phyloP scores from a whole-genome alignment of 208 protist genomes.

The Trypanosoma melophagium region DNA sequence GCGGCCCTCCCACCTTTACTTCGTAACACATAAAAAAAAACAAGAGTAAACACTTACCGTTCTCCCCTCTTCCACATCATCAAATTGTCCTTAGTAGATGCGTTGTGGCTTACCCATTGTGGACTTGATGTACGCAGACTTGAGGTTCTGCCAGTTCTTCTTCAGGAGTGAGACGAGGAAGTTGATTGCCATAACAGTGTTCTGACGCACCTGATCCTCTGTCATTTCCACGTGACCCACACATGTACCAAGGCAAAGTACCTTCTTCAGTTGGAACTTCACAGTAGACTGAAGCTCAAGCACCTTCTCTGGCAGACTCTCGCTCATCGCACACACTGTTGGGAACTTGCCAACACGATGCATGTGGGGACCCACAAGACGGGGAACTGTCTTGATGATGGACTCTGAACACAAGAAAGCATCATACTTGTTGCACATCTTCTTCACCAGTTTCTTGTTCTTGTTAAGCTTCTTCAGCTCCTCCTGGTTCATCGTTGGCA shows the following conservation, averaged over 20 bases:
- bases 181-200: constrained; percentile 98
- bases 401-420: constrained; percentile 97
- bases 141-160: constrained; percentile 99
- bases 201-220: constrained; percentile 94
- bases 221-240: constrained; percentile 97
- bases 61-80: background rate
- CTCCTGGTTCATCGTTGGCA: constrained; percentile 96
- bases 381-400: constrained; percentile 97
- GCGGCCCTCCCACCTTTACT: background rate
- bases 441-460: constrained; percentile 99
- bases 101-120: constrained; percentile 98
- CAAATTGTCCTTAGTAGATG: too few relatives aligned
- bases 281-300: constrained; percentile 94
- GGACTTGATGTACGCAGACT: constrained; percentile 98
- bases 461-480: constrained; percentile 99
- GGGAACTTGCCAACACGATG: constrained; percentile 99
- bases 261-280: constrained; percentile 99
- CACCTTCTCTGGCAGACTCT: constrained; percentile 95
- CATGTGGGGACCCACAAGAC: constrained; percentile 96
- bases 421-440: constrained; percentile 98
- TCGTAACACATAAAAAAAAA: constrained; percentile 5
- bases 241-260: constrained; percentile 96
- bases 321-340: constrained; percentile 90
- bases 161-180: constrained; percentile 99
- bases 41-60: constrained; percentile 1